These are phyloP conservation scores for Hypoxylon sp. DNA, from an alignment of 2,329 filamentous ascomycete species.

Conservation along the genomic window DNA sequence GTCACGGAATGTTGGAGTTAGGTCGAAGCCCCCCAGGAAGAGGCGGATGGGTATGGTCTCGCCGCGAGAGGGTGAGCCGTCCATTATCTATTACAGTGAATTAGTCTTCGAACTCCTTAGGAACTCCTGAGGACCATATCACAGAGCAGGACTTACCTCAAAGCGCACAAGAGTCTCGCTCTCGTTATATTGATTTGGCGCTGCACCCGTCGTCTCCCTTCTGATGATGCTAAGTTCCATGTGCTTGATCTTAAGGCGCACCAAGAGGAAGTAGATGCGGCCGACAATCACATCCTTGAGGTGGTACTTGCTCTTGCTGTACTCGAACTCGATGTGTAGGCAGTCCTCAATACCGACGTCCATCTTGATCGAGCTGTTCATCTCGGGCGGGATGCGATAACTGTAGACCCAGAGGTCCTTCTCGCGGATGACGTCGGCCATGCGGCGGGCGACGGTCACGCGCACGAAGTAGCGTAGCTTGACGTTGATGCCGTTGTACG, in stretches of 20 bases:
- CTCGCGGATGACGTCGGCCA: constrained; percentile 98
- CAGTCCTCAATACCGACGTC: constrained; percentile 99
- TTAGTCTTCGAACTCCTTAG: constrained; percentile 9
- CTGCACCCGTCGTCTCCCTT: constrained; percentile 94
- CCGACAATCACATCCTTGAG: constrained; percentile 99
- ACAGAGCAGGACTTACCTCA: constrained; percentile 72
- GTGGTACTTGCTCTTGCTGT: constrained; percentile 99
- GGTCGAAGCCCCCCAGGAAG: constrained; percentile 96
- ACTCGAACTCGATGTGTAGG: constrained; percentile 99
- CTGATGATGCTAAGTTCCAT: constrained; percentile 99
- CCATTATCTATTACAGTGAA: constrained; percentile 83
- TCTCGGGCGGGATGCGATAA: constrained; percentile 97
- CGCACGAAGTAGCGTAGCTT: constrained; percentile 98
- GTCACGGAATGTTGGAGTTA: constrained; percentile 98
- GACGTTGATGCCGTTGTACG: constrained; percentile 99
- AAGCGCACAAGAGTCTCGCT: constrained; percentile 98
- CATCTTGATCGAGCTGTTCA: constrained; percentile 99
- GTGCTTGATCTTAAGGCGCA: constrained; percentile 98
- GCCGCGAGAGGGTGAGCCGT: constrained; percentile 96
- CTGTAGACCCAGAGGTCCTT: constrained; percentile 99
- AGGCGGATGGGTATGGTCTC: constrained; percentile 95
- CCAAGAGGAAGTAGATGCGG: constrained; percentile 97
- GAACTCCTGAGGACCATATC: neutral
- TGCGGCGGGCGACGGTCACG: constrained; percentile 94
- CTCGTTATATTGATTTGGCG: constrained; percentile 99